These are phyloP conservation scores for Gymnopilus dilepis DNA, from an alignment of 768 basidiomycete genomes.

Conservation along the genomic window DNA sequence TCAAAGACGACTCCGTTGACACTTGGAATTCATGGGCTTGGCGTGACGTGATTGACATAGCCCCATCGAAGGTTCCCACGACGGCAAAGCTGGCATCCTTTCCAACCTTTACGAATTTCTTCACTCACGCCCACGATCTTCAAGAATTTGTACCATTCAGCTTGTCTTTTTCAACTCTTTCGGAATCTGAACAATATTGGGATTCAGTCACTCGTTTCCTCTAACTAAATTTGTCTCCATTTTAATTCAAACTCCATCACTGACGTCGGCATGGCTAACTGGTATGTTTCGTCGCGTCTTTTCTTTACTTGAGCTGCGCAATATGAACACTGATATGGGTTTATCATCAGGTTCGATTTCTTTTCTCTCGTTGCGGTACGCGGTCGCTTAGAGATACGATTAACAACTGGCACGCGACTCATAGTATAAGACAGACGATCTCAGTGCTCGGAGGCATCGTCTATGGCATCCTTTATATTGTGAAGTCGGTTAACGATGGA, in stretches of 20 bases:
- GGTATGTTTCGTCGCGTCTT: slow-evolving; percentile 3
- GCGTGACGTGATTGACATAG: background rate
- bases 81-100: background rate
- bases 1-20: too few species aligned
- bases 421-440: slow-evolving; percentile 47
- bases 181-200: background rate
- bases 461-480: slow-evolving; percentile 44
- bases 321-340: background rate
- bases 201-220: background rate
- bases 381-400: background rate
- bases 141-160: background rate
- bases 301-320: background rate
- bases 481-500: slow-evolving; percentile 44
- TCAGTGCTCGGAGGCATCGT: slow-evolving; percentile 51
- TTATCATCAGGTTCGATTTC: slow-evolving; percentile 43
- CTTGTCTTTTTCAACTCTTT: background rate
- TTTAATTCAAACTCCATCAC: background rate
- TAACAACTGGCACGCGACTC: slow-evolving; percentile 17
- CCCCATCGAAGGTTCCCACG: background rate
- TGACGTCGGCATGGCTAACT: slow-evolving; percentile 16
- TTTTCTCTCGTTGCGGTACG: slow-evolving; percentile 46
- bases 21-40: background rate
- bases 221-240: background rate
- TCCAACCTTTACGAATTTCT: background rate
- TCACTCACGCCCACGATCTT: background rate